Percentiles rank a stretch among this genome's conserved stretches.
Conservation (phyloP, 306 rosid species). For the Ormosia semicastrata region DNA sequence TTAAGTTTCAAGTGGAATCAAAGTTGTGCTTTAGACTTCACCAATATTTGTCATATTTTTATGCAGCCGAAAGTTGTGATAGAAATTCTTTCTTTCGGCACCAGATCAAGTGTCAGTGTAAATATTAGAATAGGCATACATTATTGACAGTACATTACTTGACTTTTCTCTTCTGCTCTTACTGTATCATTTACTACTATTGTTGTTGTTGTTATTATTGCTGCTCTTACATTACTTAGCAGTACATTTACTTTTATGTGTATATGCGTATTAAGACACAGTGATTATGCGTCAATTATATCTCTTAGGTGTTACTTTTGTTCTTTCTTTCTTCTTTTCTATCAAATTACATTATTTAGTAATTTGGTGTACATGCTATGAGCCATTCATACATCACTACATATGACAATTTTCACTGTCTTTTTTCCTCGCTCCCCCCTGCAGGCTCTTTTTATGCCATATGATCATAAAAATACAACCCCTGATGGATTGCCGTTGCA, state of each 20-base stretch:
- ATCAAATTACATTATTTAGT: neutral
- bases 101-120: neutral
- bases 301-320: neutral
- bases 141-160: neutral
- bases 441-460: constrained; percentile 98
- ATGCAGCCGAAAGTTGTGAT: neutral
- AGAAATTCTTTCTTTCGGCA: neutral
- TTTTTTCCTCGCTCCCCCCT: neutral
- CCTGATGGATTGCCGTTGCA: constrained; percentile 69
- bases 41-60: neutral
- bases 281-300: neutral
- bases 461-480: constrained; percentile 91
- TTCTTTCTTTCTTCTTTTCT: neutral
- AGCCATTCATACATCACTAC: constrained; percentile 1
- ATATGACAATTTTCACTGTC: constrained; percentile 1
- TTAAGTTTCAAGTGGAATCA: neutral
- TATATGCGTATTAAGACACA: neutral
- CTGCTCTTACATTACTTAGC: neutral
- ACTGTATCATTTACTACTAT: neutral
- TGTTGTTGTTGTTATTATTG: neutral
- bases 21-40: constrained; percentile 5
- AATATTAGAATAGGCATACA: neutral
- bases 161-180: neutral
- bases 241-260: neutral
- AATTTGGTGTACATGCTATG: neutral